Evolutionary conservation across 2,329 filamentous ascomycete species (phyloP).

Genomic region (Aureobasidium leucospermi): DNA sequence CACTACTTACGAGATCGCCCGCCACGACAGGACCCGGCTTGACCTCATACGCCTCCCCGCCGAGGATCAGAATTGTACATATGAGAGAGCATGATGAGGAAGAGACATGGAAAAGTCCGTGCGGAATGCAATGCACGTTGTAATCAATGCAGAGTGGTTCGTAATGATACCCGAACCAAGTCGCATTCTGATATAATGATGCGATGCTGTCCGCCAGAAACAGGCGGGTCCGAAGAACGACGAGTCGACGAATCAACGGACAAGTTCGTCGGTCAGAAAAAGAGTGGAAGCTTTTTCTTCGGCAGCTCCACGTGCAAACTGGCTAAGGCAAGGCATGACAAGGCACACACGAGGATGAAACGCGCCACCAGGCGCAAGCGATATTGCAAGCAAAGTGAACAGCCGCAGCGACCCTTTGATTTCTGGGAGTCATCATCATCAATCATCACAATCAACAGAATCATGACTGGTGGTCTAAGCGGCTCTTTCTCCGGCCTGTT

Average conservation of each 20-base stretch:
- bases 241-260: slow-evolving; percentile 7
- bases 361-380: slow-evolving; percentile 13
- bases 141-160: slow-evolving; percentile 15
- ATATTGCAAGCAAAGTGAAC: slow-evolving; percentile 7
- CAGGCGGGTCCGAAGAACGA: slow-evolving; percentile 8
- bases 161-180: slow-evolving; percentile 11
- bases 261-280: background rate
- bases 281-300: slow-evolving; percentile 13
- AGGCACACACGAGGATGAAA: slow-evolving; percentile 13
- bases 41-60: slow-evolving; percentile 14
- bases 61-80: slow-evolving; percentile 13
- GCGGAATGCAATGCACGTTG: slow-evolving; percentile 13
- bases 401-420: slow-evolving; percentile 3
- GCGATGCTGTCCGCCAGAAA: slow-evolving; percentile 6
- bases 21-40: slow-evolving; percentile 14
- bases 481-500: slow-evolving; percentile 5
- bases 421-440: background rate
- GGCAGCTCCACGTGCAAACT: slow-evolving; percentile 13
- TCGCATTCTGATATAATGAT: slow-evolving; percentile 6
- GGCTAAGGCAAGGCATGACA: slow-evolving; percentile 13
- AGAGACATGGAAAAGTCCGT: slow-evolving; percentile 13
- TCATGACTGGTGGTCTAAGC: background rate
- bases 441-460: background rate
- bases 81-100: slow-evolving; percentile 6
- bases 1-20: slow-evolving; percentile 14